Evolutionary conservation across 306 rosid genomes (phyloP).

Genomic region (Gastrolobium villosum): DNA sequence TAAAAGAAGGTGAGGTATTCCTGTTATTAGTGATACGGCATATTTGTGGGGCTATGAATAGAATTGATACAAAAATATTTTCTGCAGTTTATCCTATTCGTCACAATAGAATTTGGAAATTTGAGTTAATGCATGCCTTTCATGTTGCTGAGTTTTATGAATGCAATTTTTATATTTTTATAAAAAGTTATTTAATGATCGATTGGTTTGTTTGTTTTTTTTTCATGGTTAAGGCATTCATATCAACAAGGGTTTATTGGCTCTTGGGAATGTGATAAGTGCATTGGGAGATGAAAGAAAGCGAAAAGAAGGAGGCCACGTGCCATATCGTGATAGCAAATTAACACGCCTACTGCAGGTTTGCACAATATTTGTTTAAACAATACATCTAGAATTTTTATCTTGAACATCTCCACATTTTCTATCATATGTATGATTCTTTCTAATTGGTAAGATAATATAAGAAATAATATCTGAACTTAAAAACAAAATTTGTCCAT

Average conservation of each 20-base stretch:
- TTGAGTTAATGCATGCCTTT: neutral
- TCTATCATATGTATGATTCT: neutral
- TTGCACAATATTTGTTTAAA: constrained; percentile 28
- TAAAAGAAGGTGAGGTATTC: constrained; percentile 99
- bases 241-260: constrained; percentile 90
- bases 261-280: constrained; percentile 97
- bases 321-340: constrained; percentile 98
- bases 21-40: neutral
- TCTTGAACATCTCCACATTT: neutral
- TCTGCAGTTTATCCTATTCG: neutral
- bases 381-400: neutral
- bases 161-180: neutral
- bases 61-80: neutral
- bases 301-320: constrained; percentile 95
- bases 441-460: neutral
- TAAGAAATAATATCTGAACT: neutral
- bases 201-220: neutral
- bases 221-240: constrained; percentile 76
- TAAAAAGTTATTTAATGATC: neutral
- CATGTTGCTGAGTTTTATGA: constrained; percentile 8
- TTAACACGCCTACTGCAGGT: constrained; percentile 94
- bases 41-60: neutral
- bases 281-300: constrained; percentile 98
- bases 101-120: constrained; percentile 7
- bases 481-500: neutral